Evolutionary conservation across 345 rosid species (phyloP).

Genomic region (Populus alba): DNA sequence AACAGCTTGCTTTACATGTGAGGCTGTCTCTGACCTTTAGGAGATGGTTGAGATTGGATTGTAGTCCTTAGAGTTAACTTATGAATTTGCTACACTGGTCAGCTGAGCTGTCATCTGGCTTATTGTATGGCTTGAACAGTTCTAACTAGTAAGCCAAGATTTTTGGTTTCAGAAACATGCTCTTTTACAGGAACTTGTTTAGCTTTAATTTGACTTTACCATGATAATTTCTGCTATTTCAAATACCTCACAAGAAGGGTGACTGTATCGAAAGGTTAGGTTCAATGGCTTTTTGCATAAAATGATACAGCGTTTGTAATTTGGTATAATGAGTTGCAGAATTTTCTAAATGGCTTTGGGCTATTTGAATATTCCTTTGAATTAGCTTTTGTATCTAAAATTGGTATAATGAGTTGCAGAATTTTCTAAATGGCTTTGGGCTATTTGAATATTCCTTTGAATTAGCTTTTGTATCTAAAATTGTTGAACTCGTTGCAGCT

Average conservation of each 20-base stretch:
- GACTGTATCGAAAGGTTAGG: neutral
- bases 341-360: neutral
- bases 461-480: neutral
- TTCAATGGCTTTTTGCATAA: neutral
- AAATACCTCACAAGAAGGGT: too few relatives aligned
- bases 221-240: neutral
- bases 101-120: too few relatives aligned
- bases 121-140: neutral
- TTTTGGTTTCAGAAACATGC: neutral
- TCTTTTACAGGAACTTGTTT: neutral
- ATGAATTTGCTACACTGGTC: too few relatives aligned
- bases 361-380: neutral
- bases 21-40: too few relatives aligned
- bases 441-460: neutral
- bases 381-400: neutral
- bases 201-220: neutral
- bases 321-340: neutral
- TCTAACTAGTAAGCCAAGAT: neutral
- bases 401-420: neutral
- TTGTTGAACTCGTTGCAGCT: slow-evolving; percentile 50
- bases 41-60: too few relatives aligned
- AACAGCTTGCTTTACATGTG: too few relatives aligned
- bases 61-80: too few relatives aligned
- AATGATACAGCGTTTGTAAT: neutral
- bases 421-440: neutral